A percentile compares a stretch with the other conserved stretches of the same genome.
Conservation (phyloP, 768 basidiomycete genomes). For the Gloeopeniophorella convolvens region DNA sequence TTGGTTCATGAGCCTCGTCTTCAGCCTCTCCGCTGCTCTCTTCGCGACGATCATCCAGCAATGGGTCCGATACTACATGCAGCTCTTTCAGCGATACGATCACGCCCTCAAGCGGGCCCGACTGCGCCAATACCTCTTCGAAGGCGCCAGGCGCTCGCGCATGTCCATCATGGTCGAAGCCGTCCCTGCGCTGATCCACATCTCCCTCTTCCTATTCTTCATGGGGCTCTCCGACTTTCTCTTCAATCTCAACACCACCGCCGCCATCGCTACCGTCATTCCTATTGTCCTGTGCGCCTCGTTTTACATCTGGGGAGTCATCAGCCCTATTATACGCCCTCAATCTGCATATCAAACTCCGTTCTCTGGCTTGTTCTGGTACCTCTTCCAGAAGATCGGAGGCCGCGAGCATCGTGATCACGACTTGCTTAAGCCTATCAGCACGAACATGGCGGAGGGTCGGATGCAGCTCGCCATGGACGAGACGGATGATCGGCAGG, state of each 20-base stretch:
- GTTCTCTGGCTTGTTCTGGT: constrained; percentile 7
- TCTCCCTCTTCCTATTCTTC: constrained; percentile 44
- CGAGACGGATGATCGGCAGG: background rate
- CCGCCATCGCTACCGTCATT: background rate
- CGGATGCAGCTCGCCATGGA: constrained; percentile 7
- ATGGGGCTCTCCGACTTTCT: constrained; percentile 43
- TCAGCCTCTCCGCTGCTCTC: constrained; percentile 38
- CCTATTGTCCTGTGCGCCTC: constrained; percentile 4
- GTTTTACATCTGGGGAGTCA: constrained; percentile 10
- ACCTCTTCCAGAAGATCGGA: background rate
- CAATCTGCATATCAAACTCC: constrained; percentile 7
- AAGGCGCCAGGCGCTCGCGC: constrained; percentile 34
- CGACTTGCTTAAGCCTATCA: background rate
- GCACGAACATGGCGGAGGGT: background rate
- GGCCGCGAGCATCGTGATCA: background rate
- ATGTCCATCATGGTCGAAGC: constrained; percentile 36
- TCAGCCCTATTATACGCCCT: background rate
- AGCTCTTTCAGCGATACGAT: constrained; percentile 26
- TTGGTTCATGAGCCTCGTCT: constrained; percentile 33
- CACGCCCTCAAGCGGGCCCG: constrained; percentile 31
- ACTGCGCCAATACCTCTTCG: constrained; percentile 32
- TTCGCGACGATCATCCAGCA: constrained; percentile 40
- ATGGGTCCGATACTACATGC: no score
- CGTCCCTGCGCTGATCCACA: constrained; percentile 42
- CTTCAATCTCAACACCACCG: constrained; percentile 32